Conservation (phyloP, 2,329 filamentous ascomycete genomes). For the Arthrobotrys musiformis region DNA sequence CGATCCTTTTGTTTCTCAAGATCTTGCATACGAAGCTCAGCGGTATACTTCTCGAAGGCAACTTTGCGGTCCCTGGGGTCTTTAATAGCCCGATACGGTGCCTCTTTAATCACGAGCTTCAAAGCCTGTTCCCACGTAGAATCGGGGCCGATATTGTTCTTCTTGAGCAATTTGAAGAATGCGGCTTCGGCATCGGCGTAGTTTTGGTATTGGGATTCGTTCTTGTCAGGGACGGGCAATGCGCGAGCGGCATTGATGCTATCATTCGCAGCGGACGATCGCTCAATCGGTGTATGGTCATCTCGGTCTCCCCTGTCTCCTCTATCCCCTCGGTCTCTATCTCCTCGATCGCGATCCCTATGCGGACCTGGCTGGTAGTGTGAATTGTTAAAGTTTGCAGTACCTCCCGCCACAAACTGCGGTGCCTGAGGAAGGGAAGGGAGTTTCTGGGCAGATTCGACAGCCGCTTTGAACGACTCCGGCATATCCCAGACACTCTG, state of each 20-base stretch:
- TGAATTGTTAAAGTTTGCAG: conserved; percentile 62
- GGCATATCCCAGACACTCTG: conserved; percentile 96
- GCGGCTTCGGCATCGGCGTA: conserved; percentile 82
- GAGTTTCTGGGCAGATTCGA: conserved; percentile 66
- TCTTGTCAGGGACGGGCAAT: conserved; percentile 59
- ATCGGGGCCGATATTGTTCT: conserved; percentile 85
- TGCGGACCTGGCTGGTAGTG: conserved; percentile 54
- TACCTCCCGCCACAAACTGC: conserved; percentile 71
- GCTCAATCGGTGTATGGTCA: conserved; percentile 65
- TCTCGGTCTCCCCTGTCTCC: conserved; percentile 62
- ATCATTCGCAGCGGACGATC: conserved; percentile 64
- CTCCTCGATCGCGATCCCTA: conserved; percentile 63
- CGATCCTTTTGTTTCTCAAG: conserved; percentile 94
- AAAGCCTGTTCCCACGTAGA: conserved; percentile 94
- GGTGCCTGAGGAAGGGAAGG: conserved; percentile 59
- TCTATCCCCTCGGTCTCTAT: conserved; percentile 64
- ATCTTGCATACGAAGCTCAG: conserved; percentile 89
- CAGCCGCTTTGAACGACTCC: conserved; percentile 78
- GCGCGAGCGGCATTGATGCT: conserved; percentile 63
- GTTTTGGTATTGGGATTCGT: conserved; percentile 54
- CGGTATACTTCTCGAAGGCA: conserved; percentile 94
- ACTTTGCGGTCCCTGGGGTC: conserved; percentile 89
- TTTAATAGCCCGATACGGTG: conserved; percentile 91
- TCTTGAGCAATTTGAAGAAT: conserved; percentile 88
- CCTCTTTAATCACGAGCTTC: conserved; percentile 84